phyloP scores from a whole-genome alignment of 2,329 filamentous ascomycete genomes.

The Apiospora hydei region DNA sequence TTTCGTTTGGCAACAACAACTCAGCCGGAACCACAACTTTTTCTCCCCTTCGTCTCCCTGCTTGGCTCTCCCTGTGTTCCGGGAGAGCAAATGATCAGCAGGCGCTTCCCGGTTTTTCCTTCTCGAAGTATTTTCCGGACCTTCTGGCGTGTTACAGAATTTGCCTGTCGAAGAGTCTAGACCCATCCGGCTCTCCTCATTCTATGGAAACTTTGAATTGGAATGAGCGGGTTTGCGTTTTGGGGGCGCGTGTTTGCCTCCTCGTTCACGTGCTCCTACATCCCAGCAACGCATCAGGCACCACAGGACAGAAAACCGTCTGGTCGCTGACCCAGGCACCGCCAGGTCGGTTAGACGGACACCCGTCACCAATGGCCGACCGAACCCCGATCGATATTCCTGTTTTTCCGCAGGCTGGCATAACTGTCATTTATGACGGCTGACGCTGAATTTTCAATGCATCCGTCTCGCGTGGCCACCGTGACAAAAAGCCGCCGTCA shows the following conservation, averaged over 20 bases:
- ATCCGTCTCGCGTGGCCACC: neutral
- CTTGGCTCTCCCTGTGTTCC: neutral
- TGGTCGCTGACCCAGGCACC: neutral
- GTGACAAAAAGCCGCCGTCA: neutral
- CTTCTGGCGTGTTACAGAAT: constrained; percentile 1
- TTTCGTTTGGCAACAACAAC: neutral
- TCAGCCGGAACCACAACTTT: constrained; percentile 4
- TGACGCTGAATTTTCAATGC: neutral
- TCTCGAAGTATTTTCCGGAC: constrained; percentile 5
- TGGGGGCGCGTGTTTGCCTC: neutral
- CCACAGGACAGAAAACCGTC: neutral
- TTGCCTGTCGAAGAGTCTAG: neutral
- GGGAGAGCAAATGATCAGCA: neutral
- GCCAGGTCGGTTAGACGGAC: neutral
- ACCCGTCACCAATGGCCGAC: neutral
- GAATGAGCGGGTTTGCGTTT: neutral
- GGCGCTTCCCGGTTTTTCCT: neutral
- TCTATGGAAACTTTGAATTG: constrained; percentile 5
- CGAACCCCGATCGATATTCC: neutral
- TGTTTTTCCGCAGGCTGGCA: neutral
- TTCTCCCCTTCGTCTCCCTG: neutral
- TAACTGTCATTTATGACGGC: neutral
- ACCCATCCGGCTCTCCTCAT: neutral
- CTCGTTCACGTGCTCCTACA: neutral
- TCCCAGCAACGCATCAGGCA: neutral